Evolutionary conservation across 2,329 filamentous ascomycete genomes (phyloP), one percentile per base, ranked within the genome.

Genomic region (Paecilomyces variotii): DNA sequence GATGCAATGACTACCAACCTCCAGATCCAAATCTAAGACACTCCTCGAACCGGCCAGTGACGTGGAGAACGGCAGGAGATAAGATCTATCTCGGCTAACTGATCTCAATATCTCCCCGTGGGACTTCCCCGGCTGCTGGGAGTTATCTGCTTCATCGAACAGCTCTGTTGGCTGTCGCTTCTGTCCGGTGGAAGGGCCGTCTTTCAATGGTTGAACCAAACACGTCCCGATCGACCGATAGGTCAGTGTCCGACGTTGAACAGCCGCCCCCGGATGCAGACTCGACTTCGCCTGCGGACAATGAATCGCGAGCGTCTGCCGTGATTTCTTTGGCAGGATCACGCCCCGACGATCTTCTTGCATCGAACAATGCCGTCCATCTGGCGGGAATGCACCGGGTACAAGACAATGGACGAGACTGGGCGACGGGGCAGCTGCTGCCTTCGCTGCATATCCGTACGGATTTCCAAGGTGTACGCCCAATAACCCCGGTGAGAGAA

Each of bases 371-470:
- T 27, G 25, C 50, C 10, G 25, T 52, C 10, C 12, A 14, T 9
- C 5, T 35, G 54, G 56, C 53, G 62, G 49, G 24, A 28, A 52
- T 45, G 54, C 60, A 32, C 34, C 54, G 54, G n/a, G 27, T 2
- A 51, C 50, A 28, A n/a, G 39, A n/a, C 34, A 49, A 50, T 50
- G 27, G 39, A 28, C 49, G 30, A 14, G 26, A 50, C 11, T 51
- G 57, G 5, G 30, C 53, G 25, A 11, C 32, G n/a, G 60, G 60
- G 53, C 59, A 60, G 52, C 58, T 56, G 30, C 60, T 67, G 27
- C 71, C 71, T 3, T 66, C 70, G 14, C 67, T 75, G 5, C 70
- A 74, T 53, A 69, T 75, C 57, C 70, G 71, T 25, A 75, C 72
- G 56, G 72, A 75, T 58, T 57, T 74, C 28, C 57, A 66, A 14